phyloP scores from a whole-genome alignment of 352 stramenopile species.

The Pythium rhizo-oryzae region DNA sequence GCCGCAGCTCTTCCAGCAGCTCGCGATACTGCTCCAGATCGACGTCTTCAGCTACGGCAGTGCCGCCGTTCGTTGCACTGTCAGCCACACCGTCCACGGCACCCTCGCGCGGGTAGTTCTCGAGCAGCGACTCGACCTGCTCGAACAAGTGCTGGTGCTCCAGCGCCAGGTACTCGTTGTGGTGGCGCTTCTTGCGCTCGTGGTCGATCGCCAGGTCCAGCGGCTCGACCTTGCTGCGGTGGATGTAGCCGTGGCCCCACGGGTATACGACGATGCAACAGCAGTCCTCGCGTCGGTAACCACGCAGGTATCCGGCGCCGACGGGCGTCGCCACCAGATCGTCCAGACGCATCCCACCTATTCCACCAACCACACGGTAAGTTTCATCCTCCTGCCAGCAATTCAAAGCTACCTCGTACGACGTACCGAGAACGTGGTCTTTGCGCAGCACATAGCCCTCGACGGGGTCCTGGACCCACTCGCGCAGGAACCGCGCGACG shows the following conservation, averaged over 20 bases:
- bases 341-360: constrained; percentile 44
- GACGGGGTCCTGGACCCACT: constrained; percentile 71
- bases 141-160: constrained; percentile 77
- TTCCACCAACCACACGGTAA: constrained; percentile 17
- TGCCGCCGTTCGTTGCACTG: constrained; percentile 4
- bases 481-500: constrained; percentile 64
- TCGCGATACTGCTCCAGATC: constrained; percentile 49
- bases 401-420: too few relatives aligned
- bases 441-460: constrained; percentile 71
- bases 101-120: constrained; percentile 46
- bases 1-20: constrained; percentile 46
- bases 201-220: constrained; percentile 28
- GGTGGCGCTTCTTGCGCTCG: constrained; percentile 26
- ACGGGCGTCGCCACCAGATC: constrained; percentile 68
- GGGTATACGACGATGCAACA: constrained; percentile 76
- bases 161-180: constrained; percentile 43
- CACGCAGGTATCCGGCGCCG: constrained; percentile 63
- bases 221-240: constrained; percentile 52
- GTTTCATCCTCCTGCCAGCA: neutral
- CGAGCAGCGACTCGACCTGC: constrained; percentile 61
- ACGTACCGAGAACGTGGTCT: constrained; percentile 71
- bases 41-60: neutral
- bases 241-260: constrained; percentile 76
- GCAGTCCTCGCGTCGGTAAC: constrained; percentile 51
- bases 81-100: neutral